Evolutionary conservation across 2,329 filamentous ascomycete genomes (phyloP).

Genomic region (Aquanectria penicillioides): DNA sequence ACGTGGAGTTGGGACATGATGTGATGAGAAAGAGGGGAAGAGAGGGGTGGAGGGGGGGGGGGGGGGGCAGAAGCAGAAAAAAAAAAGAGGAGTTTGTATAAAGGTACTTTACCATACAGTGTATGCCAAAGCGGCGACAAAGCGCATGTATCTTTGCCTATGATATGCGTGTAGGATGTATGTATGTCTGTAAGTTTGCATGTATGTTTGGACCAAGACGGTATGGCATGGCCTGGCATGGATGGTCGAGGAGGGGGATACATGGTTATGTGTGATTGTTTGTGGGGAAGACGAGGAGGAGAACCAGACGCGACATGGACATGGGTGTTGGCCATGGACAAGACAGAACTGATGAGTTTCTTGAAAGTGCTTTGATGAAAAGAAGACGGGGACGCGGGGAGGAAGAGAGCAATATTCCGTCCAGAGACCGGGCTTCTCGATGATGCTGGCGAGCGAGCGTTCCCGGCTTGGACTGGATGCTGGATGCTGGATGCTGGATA

Average conservation of each 20-base stretch:
- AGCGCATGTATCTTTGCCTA: neutral
- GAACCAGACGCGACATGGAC: neutral
- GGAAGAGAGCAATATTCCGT: no score
- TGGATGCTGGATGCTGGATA: no score
- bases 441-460: no score
- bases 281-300: constrained; percentile 11
- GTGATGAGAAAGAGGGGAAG: neutral
- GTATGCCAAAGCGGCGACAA: constrained; percentile 8
- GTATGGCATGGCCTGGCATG: no score
- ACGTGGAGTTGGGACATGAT: neutral
- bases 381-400: no score
- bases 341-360: neutral
- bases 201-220: constrained; percentile 19
- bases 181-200: constrained; percentile 4
- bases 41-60: neutral
- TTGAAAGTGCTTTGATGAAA: no score
- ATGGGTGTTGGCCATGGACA: constrained; percentile 4
- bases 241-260: no score
- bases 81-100: neutral
- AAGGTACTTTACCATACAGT: constrained; percentile 3
- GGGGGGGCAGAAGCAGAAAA: neutral
- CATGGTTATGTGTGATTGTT: constrained; percentile 18
- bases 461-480: no score
- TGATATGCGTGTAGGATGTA: neutral
- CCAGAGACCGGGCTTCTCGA: no score